Percentiles rank a stretch among this genome's conserved stretches.
Evolutionary conservation across 2,329 filamentous ascomycete species (phyloP).

Genomic region (Hypoxylon sp.): DNA sequence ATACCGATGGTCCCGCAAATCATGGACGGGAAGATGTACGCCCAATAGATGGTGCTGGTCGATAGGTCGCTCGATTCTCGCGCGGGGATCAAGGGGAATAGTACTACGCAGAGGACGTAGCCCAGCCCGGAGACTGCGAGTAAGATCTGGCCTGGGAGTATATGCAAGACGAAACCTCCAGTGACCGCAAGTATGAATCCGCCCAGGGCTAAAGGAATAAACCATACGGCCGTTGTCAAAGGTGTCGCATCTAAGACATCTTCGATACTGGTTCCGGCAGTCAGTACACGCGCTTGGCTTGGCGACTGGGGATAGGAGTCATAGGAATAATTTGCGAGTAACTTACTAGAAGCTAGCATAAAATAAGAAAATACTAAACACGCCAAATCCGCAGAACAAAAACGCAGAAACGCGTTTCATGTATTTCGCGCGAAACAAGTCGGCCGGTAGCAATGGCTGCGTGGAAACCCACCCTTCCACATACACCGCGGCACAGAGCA

Average conservation of each 20-base stretch:
- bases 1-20: slow-evolving; percentile 76
- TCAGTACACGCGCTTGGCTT: slow-evolving; percentile 7
- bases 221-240: slow-evolving; percentile 75
- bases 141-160: slow-evolving; percentile 71
- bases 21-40: slow-evolving; percentile 78
- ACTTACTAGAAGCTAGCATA: slow-evolving; percentile 67
- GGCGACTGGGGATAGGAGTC: background rate
- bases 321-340: background rate
- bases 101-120: slow-evolving; percentile 67
- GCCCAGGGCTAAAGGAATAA: slow-evolving; percentile 73
- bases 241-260: slow-evolving; percentile 69
- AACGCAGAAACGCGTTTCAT: slow-evolving; percentile 73
- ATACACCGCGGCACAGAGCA: slow-evolving; percentile 72
- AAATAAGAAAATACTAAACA: slow-evolving; percentile 75
- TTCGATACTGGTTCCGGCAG: slow-evolving; percentile 62
- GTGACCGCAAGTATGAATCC: slow-evolving; percentile 73
- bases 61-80: slow-evolving; percentile 54
- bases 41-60: slow-evolving; percentile 71
- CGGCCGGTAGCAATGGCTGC: slow-evolving; percentile 75
- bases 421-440: slow-evolving; percentile 75
- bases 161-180: slow-evolving; percentile 75
- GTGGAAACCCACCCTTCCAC: slow-evolving; percentile 77
- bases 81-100: slow-evolving; percentile 73
- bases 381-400: slow-evolving; percentile 75
- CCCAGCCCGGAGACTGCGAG: slow-evolving; percentile 71